phyloP scores from a whole-genome alignment of 495 filamentous ascomycete species.

The Stereocaulon alpinum region DNA sequence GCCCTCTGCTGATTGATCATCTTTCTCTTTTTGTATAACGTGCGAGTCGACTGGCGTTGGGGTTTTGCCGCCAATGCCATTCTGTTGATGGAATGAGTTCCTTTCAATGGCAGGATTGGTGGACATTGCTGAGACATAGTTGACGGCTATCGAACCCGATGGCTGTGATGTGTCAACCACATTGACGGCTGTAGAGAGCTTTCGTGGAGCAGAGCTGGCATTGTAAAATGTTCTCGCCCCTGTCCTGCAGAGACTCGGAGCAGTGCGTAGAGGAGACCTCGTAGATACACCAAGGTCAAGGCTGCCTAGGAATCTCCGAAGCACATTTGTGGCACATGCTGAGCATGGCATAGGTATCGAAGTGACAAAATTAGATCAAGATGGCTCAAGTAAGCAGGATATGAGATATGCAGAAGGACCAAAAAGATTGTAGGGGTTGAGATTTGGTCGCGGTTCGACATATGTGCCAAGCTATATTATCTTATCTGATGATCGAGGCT shows the following conservation, averaged over 20 bases:
- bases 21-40: neutral
- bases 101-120: neutral
- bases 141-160: neutral
- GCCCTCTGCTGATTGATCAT: neutral
- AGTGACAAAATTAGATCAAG: too few relatives aligned
- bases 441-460: too few relatives aligned
- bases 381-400: too few relatives aligned
- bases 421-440: too few relatives aligned
- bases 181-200: neutral
- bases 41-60: neutral
- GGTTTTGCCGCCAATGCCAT: too few relatives aligned
- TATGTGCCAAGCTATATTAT: too few relatives aligned
- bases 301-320: neutral
- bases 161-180: neutral
- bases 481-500: too few relatives aligned
- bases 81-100: too few relatives aligned
- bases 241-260: neutral
- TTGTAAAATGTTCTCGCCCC: neutral
- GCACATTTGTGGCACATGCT: constrained; percentile 10
- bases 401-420: too few relatives aligned
- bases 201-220: neutral
- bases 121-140: neutral
- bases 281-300: neutral
- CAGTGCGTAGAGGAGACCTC: neutral
- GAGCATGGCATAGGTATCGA: constrained; percentile 5